Evolutionary conservation across 208 protist genomes (phyloP).

Genomic region (Acanthamoeba triangularis): DNA sequence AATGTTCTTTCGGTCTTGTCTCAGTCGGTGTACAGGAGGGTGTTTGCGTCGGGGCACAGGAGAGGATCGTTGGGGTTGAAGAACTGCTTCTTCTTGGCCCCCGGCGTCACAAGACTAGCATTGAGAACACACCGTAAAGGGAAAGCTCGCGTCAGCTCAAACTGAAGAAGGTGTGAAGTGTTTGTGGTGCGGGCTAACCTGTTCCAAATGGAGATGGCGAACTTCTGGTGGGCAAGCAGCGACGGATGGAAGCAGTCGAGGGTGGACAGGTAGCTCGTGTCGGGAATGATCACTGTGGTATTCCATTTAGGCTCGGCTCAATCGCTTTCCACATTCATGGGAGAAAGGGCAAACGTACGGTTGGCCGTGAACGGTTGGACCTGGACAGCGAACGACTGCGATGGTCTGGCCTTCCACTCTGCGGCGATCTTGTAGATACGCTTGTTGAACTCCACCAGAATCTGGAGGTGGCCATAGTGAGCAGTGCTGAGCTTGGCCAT

Average conservation of each 20-base stretch:
- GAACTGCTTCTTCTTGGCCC: constrained; percentile 5
- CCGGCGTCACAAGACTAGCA: not conserved
- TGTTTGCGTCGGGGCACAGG: constrained; percentile 45
- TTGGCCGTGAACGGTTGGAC: constrained; percentile 46
- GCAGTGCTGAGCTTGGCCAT: not conserved
- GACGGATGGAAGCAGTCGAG: constrained; percentile 37
- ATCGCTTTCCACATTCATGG: not conserved
- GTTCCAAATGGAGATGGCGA: constrained; percentile 50
- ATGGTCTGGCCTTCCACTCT: not conserved
- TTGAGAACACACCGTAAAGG: not conserved
- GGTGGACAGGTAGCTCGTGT: constrained; percentile 31
- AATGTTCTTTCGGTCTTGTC: not conserved
- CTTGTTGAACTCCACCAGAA: constrained; percentile 17
- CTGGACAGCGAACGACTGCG: not conserved
- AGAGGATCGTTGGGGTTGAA: constrained; percentile 5
- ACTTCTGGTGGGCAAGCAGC: constrained; percentile 41
- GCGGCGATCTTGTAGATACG: constrained; percentile 54
- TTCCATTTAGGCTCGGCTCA: too few relatives aligned
- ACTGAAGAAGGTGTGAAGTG: not conserved
- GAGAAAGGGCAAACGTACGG: not conserved
- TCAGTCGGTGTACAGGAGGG: not conserved
- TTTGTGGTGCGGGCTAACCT: not conserved
- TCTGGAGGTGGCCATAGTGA: not conserved
- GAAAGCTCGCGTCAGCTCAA: not conserved
- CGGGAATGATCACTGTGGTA: not conserved